Conservation (phyloP, 768 basidiomycete species). For the Tremella yokohamensis region DNA sequence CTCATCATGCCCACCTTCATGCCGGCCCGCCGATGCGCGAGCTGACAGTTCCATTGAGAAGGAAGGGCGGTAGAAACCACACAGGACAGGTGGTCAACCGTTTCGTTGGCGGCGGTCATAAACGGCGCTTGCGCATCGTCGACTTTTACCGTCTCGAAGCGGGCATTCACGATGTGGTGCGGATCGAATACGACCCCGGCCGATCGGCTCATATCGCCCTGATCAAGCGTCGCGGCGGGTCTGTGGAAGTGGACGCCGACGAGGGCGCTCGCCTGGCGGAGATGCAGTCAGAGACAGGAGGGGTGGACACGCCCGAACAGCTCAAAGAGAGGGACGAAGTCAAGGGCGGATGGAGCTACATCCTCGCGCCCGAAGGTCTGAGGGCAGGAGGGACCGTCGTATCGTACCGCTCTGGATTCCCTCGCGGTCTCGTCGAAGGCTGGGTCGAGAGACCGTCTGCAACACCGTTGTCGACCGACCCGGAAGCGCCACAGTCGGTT, state of each 20-base stretch:
- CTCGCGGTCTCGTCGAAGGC: constrained; percentile 65
- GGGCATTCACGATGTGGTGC: constrained; percentile 80
- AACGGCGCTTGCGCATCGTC: constrained; percentile 73
- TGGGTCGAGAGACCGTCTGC: constrained; percentile 32
- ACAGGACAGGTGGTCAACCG: constrained; percentile 83
- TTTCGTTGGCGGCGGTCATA: constrained; percentile 86
- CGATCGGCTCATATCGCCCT: constrained; percentile 92
- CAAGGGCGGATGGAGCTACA: constrained; percentile 69
- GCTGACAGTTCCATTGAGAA: constrained; percentile 76
- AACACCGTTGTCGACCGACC: constrained; percentile 14
- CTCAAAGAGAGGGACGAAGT: constrained; percentile 27
- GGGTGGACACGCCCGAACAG: constrained; percentile 7
- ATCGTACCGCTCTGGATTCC: constrained; percentile 78
- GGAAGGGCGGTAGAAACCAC: constrained; percentile 79
- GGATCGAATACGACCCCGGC: constrained; percentile 96
- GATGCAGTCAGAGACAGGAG: background rate
- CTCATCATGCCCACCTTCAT: constrained; percentile 74
- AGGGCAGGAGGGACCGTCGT: constrained; percentile 82
- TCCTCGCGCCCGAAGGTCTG: constrained; percentile 84
- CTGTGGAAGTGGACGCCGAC: constrained; percentile 53
- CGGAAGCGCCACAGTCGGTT: constrained; percentile 26
- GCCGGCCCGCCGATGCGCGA: constrained; percentile 72
- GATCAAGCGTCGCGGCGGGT: constrained; percentile 59
- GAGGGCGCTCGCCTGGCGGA: constrained; percentile 29
- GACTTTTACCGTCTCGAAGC: constrained; percentile 77